These are phyloP conservation scores for Cenchrus americanus DNA, from an alignment of 176 grass and related monocot species.

Conservation along the genomic window DNA sequence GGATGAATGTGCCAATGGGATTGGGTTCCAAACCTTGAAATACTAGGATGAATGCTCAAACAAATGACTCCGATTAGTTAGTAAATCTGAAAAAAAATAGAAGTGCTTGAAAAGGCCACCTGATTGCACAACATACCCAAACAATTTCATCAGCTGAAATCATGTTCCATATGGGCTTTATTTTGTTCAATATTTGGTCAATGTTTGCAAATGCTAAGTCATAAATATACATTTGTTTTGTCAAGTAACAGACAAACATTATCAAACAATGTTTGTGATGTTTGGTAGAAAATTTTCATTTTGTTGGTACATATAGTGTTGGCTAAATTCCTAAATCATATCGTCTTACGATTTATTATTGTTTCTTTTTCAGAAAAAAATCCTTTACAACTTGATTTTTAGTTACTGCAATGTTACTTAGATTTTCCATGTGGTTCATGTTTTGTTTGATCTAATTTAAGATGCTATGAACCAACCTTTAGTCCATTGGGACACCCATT, in stretches of 20 bases:
- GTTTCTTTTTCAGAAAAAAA: conserved; percentile 9
- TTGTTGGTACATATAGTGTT: not conserved
- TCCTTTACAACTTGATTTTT: not conserved
- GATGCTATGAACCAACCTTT: conserved; percentile 16
- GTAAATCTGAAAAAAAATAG: conserved; percentile 18
- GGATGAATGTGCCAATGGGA: not conserved
- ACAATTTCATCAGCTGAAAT: not conserved
- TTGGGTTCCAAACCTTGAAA: conserved; percentile 10
- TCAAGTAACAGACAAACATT: not conserved
- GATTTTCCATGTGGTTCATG: conserved; percentile 23
- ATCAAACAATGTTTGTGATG: conserved; percentile 6
- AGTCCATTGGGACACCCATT: not conserved
- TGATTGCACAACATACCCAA: not conserved
- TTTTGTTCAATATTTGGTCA: not conserved
- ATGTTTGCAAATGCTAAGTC: conserved; percentile 1
- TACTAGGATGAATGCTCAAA: conserved; percentile 9
- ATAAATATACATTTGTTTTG: not conserved
- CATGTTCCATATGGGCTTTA: not conserved
- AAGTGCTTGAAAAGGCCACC: not conserved
- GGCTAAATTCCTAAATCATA: conserved; percentile 3
- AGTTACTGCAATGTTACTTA: not conserved
- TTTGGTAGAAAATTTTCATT: not conserved
- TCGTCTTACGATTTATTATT: not conserved
- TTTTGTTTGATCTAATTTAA: conserved; percentile 17
- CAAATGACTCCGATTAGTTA: not conserved